Evolutionary conservation across 2,329 filamentous ascomycete species (phyloP), one percentile per base, ranked within the genome.

Genomic region (Thyridium curvatum): DNA sequence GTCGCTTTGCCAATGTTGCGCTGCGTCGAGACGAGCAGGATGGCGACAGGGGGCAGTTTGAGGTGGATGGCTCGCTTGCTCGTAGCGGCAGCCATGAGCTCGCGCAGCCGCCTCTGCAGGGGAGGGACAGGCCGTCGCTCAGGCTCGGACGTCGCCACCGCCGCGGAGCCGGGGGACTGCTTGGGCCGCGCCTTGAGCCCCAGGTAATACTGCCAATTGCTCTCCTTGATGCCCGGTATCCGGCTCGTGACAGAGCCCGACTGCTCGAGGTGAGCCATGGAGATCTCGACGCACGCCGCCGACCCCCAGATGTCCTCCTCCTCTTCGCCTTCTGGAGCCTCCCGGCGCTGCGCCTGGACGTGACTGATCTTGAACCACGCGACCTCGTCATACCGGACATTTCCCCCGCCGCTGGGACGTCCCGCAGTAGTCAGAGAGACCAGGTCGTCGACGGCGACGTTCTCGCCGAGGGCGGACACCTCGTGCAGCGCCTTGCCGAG

Each of bases 361-460:
- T 87, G 84, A 30, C 84, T 84, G 31, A 98, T 84, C 47, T 82
- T 86, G 69, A 96, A 97, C 93, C 93, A 98, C 8, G 87, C 90
- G 15, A 94, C 85, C 21, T 70, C 76, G 59, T 74, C 78, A 48
- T 26, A 26, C 10, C 21, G 21, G 10, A 26, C 57, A 30, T 41
- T 47, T 41, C 15, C 52, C 46, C 4, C 44, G 38, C 44, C 45
- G 21, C 46, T 65, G 51, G 33, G 56, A 59, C 8, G 33, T n/a
- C 18, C 37, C 30, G 17, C 40, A 12, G 64, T 74, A 21, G 76
- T 72, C 44, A 79, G 61, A 2, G 72, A 68, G 52, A 75, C 66
- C 39, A 70, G 72, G 44, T 95, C 89, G 41, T 94, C 87, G 26
- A 91, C 80, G 34, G 81, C 78, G 3, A 74, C 69, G 10, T 74